Base-by-base conservation (phyloP, 345 rosid species). In the Eucalyptus microcorys region DNA sequence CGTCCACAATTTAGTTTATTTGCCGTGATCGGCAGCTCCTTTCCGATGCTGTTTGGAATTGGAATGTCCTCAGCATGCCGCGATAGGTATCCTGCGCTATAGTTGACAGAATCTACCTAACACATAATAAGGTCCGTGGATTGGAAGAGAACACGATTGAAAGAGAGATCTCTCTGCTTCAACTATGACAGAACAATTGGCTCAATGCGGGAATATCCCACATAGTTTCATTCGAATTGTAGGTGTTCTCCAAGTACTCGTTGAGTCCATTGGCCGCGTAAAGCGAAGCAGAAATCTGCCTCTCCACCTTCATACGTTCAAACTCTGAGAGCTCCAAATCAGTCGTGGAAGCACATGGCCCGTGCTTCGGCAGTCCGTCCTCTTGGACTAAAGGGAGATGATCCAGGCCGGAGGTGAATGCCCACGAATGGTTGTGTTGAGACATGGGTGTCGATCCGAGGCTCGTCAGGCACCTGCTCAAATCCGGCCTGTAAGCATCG, bases 211-310 rank as follows among this genome's bases (percentile, higher is more conserved):
- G 93, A 86, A 96, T 89, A 93, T 96, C 98, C 97, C 97, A 95
- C 66, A 94, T 68, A 86, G 93, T 92, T n/a, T 93, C 96, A 17
- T 88, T 89, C 22, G 93, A 92, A 66, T 91, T 94, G 85, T 90
- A 92, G 14, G 89, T 91, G 50, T 92, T 91, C 86, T 93, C 93
- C 34, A 92, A 91, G 94, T 88, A 91, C 87, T 92, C 90, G 17
- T 88, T 94, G 50, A 93, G 93, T 88, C 97, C 99, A 88, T 92
- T 93, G 94, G 93, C 93, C 3, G 95, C 92, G 87, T 93, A 94
- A 17, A 95, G 71, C 7, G 96, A 96, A 49, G 97, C 97, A 27
- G 97, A 94, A 34, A 95, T 91, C 93, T 94, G 98, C 90, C 95
- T 94, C 90, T 95, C 97, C 48, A 94, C 94, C 87, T 91, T 93